A percentile compares a stretch with the other conserved stretches of the same genome.
These are phyloP conservation scores for Coniochaeta pulveracea DNA, from an alignment of 2,329 filamentous ascomycete genomes.

Conservation along the genomic window DNA sequence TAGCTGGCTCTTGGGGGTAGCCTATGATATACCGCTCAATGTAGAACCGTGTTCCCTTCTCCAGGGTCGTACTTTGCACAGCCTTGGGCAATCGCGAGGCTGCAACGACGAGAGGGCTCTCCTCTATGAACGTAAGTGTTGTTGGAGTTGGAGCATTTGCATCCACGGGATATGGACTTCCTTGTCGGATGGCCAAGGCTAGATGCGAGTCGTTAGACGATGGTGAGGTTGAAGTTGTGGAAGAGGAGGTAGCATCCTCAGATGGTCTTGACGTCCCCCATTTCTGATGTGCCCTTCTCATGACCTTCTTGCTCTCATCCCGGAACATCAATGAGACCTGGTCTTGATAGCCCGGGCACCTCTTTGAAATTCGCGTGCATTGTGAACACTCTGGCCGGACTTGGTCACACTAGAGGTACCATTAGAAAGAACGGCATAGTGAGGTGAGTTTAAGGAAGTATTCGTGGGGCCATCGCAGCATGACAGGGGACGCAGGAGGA, in stretches of 20 bases:
- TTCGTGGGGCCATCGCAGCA: too few relatives aligned
- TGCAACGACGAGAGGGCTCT: too few relatives aligned
- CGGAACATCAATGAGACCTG: constrained; percentile 55
- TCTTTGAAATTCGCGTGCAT: constrained; percentile 47
- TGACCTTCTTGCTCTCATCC: constrained; percentile 53
- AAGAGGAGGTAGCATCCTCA: constrained; percentile 13
- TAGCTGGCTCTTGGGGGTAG: constrained; percentile 36
- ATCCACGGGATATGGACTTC: neutral
- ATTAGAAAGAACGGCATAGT: neutral
- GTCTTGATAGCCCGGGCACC: constrained; percentile 53
- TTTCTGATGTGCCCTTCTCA: constrained; percentile 44
- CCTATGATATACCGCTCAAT: constrained; percentile 38
- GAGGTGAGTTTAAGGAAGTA: neutral
- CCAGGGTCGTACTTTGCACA: constrained; percentile 29
- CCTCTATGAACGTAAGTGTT: too few relatives aligned
- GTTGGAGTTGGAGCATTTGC: constrained; percentile 5
- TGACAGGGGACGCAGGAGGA: neutral
- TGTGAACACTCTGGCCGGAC: constrained; percentile 49
- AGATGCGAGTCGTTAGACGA: constrained; percentile 10
- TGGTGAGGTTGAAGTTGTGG: constrained; percentile 12
- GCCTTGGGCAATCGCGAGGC: constrained; percentile 16
- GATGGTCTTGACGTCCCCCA: constrained; percentile 24
- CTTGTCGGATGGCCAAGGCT: neutral
- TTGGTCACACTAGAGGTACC: constrained; percentile 42
- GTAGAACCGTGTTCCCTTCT: constrained; percentile 39